Base-by-base conservation (phyloP, 345 rosid species). In the Heritiera fomes region DNA sequence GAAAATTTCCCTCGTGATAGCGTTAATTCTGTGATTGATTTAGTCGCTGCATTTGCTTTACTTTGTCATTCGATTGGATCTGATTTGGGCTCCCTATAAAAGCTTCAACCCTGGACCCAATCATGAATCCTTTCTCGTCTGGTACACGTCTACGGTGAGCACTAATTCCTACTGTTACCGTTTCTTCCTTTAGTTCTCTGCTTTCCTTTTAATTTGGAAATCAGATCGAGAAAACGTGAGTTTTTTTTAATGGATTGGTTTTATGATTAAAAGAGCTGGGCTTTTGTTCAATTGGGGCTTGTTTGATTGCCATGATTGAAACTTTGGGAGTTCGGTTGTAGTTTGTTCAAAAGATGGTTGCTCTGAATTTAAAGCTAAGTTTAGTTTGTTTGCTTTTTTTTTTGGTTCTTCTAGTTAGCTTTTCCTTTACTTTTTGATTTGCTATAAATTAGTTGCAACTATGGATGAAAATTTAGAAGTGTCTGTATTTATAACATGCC, bases 81-180 rank as follows among this genome's bases (percentile, higher is more conserved):
- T 75, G 84, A 79, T 79, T 80, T 71, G 75, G 79, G 77, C 79
- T 82, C 65, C 63, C 38, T 14, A 66, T 12, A 17, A 18, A 45
- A 77, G 80, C 75, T 76, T 46, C n/a, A 11, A 10, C 56, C 53
- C 60, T 73, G 81, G 87, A 87, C 83, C 83, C 89, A 87, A 89
- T 90, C 94, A 97, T 97, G 98, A 97, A 94, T 89, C 92, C 99
- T 45, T 93, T 97, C 86, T 94, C 98, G 63, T 94, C 99, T 80
- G 95, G 91, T 75, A 97, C 99, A 80, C 99, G 99, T 83, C 88
- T 94, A 61, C 90, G 99, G 98, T 93, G 77, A 85, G 91, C 82
- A 69, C 53, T 49, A 41, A 46, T 76, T 45, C 59, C 15, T 61
- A 53, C 82, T 69, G 43, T 72, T 53, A 6, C 55, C 14, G 38